Evolutionary conservation across 257 asterid species (phyloP).

Genomic region (Solanum raphanifolium): DNA sequence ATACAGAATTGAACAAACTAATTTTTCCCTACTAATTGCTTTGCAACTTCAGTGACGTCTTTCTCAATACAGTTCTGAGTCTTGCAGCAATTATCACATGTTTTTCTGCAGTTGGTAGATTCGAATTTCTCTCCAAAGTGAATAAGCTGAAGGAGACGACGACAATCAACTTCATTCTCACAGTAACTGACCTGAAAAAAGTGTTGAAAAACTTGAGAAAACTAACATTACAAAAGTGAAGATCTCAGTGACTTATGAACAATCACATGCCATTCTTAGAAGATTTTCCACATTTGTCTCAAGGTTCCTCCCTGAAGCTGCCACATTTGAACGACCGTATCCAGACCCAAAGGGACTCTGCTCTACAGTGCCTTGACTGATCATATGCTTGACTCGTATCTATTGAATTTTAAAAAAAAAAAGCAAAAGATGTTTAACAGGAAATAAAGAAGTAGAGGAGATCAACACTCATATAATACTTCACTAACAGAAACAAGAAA

Average conservation of each 20-base stretch:
- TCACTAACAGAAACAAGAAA: background rate
- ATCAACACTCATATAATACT: background rate
- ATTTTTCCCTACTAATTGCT: conserved; percentile 64
- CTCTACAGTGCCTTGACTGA: conserved; percentile 70
- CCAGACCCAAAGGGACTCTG: conserved; percentile 56
- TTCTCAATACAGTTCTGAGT: conserved; percentile 58
- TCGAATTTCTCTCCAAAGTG: conserved; percentile 98
- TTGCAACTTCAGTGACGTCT: conserved; percentile 71
- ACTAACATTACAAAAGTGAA: background rate
- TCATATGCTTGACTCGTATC: conserved; percentile 97
- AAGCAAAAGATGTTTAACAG: background rate
- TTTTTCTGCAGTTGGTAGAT: conserved; percentile 62
- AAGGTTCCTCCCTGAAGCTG: conserved; percentile 64
- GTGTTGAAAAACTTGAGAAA: conserved; percentile 2
- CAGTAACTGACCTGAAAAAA: conserved; percentile 83
- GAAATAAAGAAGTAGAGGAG: background rate
- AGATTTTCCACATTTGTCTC: conserved; percentile 92
- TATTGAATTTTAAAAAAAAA: conserved; percentile 12
- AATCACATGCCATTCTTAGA: conserved; percentile 60
- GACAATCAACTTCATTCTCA: conserved; percentile 88
- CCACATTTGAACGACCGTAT: conserved; percentile 35
- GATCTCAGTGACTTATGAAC: background rate
- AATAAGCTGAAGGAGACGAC: conserved; percentile 86
- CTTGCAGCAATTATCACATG: conserved; percentile 92
- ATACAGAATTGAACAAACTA: background rate